A percentile compares a stretch with the other conserved stretches of the same genome.
Evolutionary conservation across 495 filamentous ascomycete species (phyloP).

Genomic region (Podospora anserina): DNA sequence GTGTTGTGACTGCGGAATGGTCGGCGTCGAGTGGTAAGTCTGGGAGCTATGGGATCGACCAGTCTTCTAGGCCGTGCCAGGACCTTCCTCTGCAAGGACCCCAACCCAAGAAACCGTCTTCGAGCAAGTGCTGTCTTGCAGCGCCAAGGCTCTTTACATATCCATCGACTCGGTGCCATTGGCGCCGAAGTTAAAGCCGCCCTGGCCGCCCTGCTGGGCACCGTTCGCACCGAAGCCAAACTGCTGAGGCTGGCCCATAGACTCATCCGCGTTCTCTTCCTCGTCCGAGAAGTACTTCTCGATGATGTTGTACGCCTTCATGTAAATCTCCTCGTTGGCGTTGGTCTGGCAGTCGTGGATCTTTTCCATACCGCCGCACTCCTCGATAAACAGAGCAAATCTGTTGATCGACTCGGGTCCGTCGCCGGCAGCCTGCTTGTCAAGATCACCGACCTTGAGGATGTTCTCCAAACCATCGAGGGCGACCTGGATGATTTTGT

Average conservation of each 20-base stretch:
- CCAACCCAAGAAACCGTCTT: too few relatives aligned
- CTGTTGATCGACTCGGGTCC: conserved; percentile 83
- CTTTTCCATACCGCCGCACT: conserved; percentile 99
- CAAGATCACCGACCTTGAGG: conserved; percentile 97
- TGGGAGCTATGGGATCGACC: too few relatives aligned
- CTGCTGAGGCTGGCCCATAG: conserved; percentile 52
- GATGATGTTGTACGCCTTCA: conserved; percentile 99
- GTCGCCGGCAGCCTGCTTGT: conserved; percentile 80
- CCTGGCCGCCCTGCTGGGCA: conserved; percentile 68
- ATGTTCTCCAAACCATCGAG: conserved; percentile 99
- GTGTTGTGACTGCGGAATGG: neutral
- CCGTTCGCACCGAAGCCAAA: conserved; percentile 82
- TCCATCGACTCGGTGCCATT: conserved; percentile 96
- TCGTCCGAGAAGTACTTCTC: conserved; percentile 99
- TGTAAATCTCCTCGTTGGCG: conserved; percentile 99
- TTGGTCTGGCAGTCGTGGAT: conserved; percentile 99
- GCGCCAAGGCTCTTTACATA: conserved; percentile 62
- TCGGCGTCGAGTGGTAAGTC: too few relatives aligned
- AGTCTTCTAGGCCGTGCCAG: too few relatives aligned
- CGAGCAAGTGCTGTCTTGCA: too few relatives aligned
- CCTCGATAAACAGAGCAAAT: conserved; percentile 97
- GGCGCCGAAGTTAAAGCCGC: conserved; percentile 83
- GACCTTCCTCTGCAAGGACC: too few relatives aligned
- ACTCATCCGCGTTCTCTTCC: conserved; percentile 76
- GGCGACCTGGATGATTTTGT: conserved; percentile 99